Base-by-base conservation (phyloP, 2,329 filamentous ascomycete genomes). In the Plenodomus lindquistii region DNA sequence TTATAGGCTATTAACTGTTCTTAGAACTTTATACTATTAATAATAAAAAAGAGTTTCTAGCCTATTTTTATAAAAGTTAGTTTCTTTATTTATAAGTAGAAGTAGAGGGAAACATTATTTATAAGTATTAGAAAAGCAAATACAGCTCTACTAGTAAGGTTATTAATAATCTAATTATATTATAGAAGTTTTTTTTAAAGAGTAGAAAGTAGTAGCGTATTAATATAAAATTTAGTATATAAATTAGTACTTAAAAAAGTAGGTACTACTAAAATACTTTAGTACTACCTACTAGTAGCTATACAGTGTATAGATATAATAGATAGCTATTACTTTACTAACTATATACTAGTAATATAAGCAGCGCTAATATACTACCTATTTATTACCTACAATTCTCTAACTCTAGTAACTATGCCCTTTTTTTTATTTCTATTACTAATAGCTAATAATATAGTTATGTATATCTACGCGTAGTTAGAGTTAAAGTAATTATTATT, bases 121-220 rank as follows among this genome's bases (percentile, higher is more conserved):
- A 49, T 21, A 60, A 50, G 21, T 61, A 55, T 48, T 64, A 49
- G 60, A 37, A 37, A 24, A 49, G 54, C 17, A 20, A 44, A 40
- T 62, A 62, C 44, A 38, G 42, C 24, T 52, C 44, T 41, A 55
- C 48, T 19, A 42, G 38, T 17, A 48, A 57, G 36, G 50, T 62
- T 10, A 21, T 49, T n/a, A 20, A 44, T n/a, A 48, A 59, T 38
- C 43, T 59, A 16, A 38, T 24, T 24, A 24, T 24, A 10, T 10
- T 24, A 24, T 10, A 24, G 10, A 10, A 24, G 22, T 24, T 10
- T 24, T 10, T 24, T 10, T 10, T 10, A 10, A 24, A 5, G 22
- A 24, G 22, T 24, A 10, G 22, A 17, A 37, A 19, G 36, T 10
- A 29, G n/a, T n/a, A n/a, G n/a, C n/a, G n/a, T n/a, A n/a, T n/a